Evolutionary conservation across 164 flowering plant species (phyloP).

Genomic region (Kalanchoe fedtschenkoi): DNA sequence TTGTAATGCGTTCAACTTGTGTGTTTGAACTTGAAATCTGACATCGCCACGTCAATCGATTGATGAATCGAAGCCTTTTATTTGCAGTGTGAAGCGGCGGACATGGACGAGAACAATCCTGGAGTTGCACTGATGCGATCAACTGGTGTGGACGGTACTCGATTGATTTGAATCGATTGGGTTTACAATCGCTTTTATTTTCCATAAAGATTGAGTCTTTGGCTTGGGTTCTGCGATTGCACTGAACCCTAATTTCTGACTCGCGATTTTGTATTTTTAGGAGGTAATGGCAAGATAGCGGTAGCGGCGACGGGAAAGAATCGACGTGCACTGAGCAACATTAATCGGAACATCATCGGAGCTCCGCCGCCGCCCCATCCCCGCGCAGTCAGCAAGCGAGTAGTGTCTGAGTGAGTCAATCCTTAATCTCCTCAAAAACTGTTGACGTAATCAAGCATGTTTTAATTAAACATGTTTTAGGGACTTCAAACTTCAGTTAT

Average conservation of each 20-base stretch:
- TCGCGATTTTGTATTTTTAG: slow-evolving; percentile 6
- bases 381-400: slow-evolving; percentile 43
- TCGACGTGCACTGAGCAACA: slow-evolving; percentile 59
- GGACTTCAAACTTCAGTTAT: no score
- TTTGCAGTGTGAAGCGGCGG: slow-evolving; percentile 12
- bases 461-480: no score
- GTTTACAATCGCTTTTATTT: not conserved
- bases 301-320: slow-evolving; percentile 24
- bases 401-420: slow-evolving; percentile 30
- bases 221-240: not conserved
- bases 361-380: slow-evolving; percentile 36
- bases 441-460: not conserved
- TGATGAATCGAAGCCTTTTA: slow-evolving; percentile 2
- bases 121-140: slow-evolving; percentile 24
- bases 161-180: not conserved
- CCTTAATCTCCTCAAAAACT: not conserved
- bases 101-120: slow-evolving; percentile 69
- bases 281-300: slow-evolving; percentile 25
- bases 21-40: not conserved
- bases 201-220: not conserved
- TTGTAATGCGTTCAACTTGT: not conserved
- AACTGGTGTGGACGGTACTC: slow-evolving; percentile 28
- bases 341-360: slow-evolving; percentile 40
- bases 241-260: slow-evolving; percentile 8
- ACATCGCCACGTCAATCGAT: not conserved